Base-by-base conservation (phyloP, 2,329 filamentous ascomycete species). In the Celoporthe dispersa region DNA sequence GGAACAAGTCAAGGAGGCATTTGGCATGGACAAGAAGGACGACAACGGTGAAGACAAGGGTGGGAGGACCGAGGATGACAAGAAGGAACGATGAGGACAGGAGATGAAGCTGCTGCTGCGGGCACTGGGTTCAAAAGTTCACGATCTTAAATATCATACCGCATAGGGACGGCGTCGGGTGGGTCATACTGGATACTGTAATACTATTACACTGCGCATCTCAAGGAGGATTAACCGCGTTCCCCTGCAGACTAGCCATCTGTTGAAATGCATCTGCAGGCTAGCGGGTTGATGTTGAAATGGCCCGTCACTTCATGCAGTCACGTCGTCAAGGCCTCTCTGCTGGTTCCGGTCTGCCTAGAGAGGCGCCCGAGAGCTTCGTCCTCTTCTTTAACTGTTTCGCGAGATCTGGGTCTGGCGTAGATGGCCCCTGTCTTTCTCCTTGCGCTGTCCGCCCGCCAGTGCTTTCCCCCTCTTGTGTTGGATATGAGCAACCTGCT, bases 1-100 rank as follows among this genome's bases (percentile, higher is more conserved):
- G 71, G 85, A 87, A 11, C 87, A 89, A 77, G 80, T 89, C 68
- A 78, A 78, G n/a, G 87, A 90, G 72, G 87, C 87, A 16, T 87
- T 77, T 60, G 68, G 68, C 14, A 74, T 74, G 72, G 75, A 76
- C 67, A 73, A 75, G 66, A 68, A 79, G 73, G 79, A 76, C 53
- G 44, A 48, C 44, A n/a, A 7, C 16, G 81, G 80, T 53, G 55
- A 71, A 25, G 73, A 64, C 37, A 73, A 73, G 57, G 74, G 74
- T 60, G 72, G 73, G 6, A 80, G 80, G 75, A 77, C 76, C 75
- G 73, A 78, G 71, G 67, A 72, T 2, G 68, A 72, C 55, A 70
- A 68, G 25, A 70, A 68, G 25, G 70, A 73, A 28, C 61, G 66
- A 51, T 53, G 73, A 75, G 44, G 19, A 33, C n/a, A 33, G n/a